A percentile compares a stretch with the other conserved stretches of the same genome.
These are phyloP conservation scores for Colletotrichum aenigma DNA, from an alignment of 2,329 filamentous ascomycete species.

Conservation along the genomic window DNA sequence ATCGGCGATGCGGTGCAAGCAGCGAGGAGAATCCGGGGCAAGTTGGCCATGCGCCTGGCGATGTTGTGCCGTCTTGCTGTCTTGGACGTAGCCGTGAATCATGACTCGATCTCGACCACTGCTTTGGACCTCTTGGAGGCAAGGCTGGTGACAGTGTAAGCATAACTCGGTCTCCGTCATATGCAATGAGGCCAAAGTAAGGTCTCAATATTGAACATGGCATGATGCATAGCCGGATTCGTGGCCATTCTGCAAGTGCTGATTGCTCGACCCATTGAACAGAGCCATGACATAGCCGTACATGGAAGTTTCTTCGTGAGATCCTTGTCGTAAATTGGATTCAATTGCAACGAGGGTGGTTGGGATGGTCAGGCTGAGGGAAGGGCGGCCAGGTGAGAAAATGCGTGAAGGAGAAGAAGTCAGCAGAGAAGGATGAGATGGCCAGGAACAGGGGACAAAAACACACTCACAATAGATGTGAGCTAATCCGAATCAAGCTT, in stretches of 20 bases:
- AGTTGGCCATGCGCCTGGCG: background rate
- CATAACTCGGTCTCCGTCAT: background rate
- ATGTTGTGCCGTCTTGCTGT: background rate
- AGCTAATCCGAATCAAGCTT: background rate
- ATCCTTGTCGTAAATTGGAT: background rate
- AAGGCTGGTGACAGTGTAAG: background rate
- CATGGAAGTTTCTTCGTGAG: background rate
- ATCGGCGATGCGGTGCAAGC: background rate
- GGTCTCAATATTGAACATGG: background rate
- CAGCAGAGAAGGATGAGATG: background rate
- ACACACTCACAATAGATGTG: background rate
- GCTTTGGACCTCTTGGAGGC: background rate
- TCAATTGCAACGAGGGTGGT: background rate
- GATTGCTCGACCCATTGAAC: background rate
- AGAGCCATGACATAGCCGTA: background rate
- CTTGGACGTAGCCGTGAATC: background rate
- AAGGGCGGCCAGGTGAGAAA: background rate
- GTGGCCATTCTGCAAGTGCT: background rate
- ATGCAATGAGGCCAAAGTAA: background rate
- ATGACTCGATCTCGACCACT: background rate
- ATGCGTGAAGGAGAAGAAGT: background rate
- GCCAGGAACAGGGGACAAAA: constrained; percentile 8
- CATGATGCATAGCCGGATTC: background rate
- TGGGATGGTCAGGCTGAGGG: background rate
- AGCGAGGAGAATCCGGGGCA: background rate